Evolutionary conservation across 1,139 yeast genomes (phyloP), one percentile per base, ranked within the genome.

Genomic region (Hansenula sp.): DNA sequence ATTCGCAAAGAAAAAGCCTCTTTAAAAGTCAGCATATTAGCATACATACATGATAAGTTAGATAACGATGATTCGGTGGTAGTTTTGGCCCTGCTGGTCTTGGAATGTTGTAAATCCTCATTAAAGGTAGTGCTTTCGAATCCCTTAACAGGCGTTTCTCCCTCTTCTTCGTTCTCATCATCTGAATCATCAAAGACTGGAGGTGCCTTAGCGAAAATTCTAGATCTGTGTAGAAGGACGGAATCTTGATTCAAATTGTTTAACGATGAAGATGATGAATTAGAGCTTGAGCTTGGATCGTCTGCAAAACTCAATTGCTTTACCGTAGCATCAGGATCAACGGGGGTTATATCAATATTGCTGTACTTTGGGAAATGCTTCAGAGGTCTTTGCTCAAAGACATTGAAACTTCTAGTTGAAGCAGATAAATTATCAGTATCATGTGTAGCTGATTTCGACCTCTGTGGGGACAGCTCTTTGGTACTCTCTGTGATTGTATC

Each of bases 41-140:
- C 21, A 36, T 44, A 36, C 58, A 45, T 51, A 50, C 59, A 47
- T 39, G 60, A 55, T 31, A 53, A 39, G 42, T 56, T 55, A 1
- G 57, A 54, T 3, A 44, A 33, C 9, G 58, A 53, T 3, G 53
- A 49, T 31, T 46, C 50, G 21, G 49, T 46, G 44, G 46, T 45
- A 13, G 38, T 27, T 25, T 32, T 41, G 6, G 30, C 19, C n/a
- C 33, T 29, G 5, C 34, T 11, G 29, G 21, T 28, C 13, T 15
- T 18, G 24, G 31, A 24, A 13, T 24, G n/a, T 5, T 17, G 38
- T 3, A n/a, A 16, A 13, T 16, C 12, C 3, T 35, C 21, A 28
- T 29, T 35, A 3, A 18, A 18, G 9, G 27, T 19, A 1, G 18
- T 16, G 11, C 18, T 30, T 29, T 29, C 21, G 17, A 35, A 31